Base-by-base conservation (phyloP, 2,329 filamentous ascomycete species). In the Sclerotinia glacialis region DNA sequence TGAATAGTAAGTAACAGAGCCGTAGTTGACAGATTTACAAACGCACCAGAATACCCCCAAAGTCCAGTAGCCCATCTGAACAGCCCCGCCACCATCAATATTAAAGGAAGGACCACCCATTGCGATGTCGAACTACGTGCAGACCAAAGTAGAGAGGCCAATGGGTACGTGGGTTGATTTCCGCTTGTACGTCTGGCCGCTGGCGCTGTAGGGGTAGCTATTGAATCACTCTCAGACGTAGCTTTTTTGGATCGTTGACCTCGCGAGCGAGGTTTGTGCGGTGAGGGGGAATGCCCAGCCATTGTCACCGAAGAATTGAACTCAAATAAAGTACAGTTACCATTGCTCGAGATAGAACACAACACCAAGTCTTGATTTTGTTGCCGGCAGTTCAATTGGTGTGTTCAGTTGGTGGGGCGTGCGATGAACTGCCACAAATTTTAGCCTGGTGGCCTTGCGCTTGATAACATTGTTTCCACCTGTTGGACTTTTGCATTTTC, bases 111-210 rank as follows among this genome's bases (percentile, higher is more conserved):
- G 5, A 94, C 85, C 74, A 97, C 87, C 94, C 95, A 98, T 90
- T 94, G 90, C 64, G 93, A 96, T 23, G 87, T 83, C 0, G 90
- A 90, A 62, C 89, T 89, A 70, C 93, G 89, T 28, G 93, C 91
- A 61, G 93, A 93, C 92, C 94, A 97, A 61, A 99, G 85, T 75
- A 99, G 94, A n/a, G 93, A 89, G 1, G 92, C 93, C 28, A 99
- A 84, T 50, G 95, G 94, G 75, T 97, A 98, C 5, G 91, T 66
- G 5, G 64, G 58, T 14, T 61, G 42, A 18, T 65, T 65, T 52
- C 64, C 64, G 47, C 64, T 61, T 28, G 46, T 65, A 42, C 64
- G 64, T 16, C 64, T 65, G 28, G 64, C 14, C 18, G 37, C 52
- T 31, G 55, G 46, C 53, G 52, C 16, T 34, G 18, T 55, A 26